Evolutionary conservation across 2,329 filamentous ascomycete genomes (phyloP).

Genomic region (Ophiostoma sp.): DNA sequence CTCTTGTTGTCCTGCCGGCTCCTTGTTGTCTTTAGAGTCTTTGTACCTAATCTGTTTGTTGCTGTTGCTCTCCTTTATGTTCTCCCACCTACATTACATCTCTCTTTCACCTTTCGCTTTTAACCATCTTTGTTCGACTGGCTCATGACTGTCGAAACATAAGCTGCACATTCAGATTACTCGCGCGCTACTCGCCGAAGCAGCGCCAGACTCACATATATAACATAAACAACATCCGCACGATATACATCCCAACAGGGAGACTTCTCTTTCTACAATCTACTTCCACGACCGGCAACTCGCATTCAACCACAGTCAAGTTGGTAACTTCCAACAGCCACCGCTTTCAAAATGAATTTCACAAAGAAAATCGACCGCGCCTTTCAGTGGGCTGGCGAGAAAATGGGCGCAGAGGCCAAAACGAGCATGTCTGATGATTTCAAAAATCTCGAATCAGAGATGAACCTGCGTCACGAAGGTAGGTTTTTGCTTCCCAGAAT

Average conservation of each 20-base stretch:
- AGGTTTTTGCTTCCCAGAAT: conserved; percentile 30
- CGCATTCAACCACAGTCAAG: not conserved
- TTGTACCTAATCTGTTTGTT: not conserved
- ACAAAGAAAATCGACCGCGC: conserved; percentile 89
- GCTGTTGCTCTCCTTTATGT: not conserved
- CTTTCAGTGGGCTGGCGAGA: conserved; percentile 97
- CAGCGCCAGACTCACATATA: not conserved
- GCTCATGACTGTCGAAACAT: not conserved
- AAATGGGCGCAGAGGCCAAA: conserved; percentile 88
- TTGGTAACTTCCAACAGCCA: not conserved
- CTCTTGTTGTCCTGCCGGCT: not conserved
- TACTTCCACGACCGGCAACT: not conserved
- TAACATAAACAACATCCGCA: not conserved
- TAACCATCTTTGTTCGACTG: conserved; percentile 1
- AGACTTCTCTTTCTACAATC: not conserved
- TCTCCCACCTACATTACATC: not conserved
- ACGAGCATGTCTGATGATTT: conserved; percentile 86
- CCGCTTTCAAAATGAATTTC: conserved; percentile 44
- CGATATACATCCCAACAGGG: not conserved
- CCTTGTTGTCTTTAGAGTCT: not conserved
- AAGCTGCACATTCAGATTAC: not conserved
- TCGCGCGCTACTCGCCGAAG: not conserved
- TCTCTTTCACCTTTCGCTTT: not conserved
- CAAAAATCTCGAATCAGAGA: conserved; percentile 82
- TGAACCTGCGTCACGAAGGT: conserved; percentile 86